These are phyloP conservation scores for Smallanthus sonchifolius DNA, from an alignment of 129 eudicot species.

Conservation along the genomic window DNA sequence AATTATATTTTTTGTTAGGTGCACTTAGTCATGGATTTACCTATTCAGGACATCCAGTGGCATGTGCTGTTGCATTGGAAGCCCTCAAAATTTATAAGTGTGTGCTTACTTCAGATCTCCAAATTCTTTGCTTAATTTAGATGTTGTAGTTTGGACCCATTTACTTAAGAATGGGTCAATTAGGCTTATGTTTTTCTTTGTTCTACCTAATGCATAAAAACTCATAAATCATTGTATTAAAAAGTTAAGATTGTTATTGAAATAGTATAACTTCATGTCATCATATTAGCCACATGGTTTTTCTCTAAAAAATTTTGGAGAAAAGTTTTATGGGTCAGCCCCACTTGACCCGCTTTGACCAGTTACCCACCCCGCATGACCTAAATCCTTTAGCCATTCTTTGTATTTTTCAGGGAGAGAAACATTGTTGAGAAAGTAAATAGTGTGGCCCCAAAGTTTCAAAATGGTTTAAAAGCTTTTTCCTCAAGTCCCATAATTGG, in stretches of 20 bases:
- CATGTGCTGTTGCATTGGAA: constrained; percentile 96
- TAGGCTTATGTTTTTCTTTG: background rate
- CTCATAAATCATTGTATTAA: background rate
- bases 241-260: background rate
- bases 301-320: background rate
- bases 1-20: constrained; percentile 33
- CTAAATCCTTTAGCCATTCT: background rate
- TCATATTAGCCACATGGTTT: background rate
- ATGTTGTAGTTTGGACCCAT: background rate
- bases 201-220: background rate
- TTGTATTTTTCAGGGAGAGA: constrained; percentile 45
- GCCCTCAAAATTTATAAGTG: constrained; percentile 80
- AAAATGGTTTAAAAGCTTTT: constrained; percentile 52
- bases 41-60: constrained; percentile 91
- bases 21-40: constrained; percentile 85
- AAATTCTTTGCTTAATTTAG: background rate
- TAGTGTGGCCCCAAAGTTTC: constrained; percentile 49
- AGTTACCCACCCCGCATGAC: background rate
- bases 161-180: background rate
- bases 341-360: background rate
- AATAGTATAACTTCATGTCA: background rate
- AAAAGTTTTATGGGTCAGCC: background rate
- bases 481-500: constrained; percentile 57
- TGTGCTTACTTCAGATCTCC: background rate
- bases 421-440: constrained; percentile 50